Evolutionary conservation across 2,329 filamentous ascomycete genomes (phyloP), one percentile per base, ranked within the genome.

Genomic region (Zymoseptoria ardabiliae): DNA sequence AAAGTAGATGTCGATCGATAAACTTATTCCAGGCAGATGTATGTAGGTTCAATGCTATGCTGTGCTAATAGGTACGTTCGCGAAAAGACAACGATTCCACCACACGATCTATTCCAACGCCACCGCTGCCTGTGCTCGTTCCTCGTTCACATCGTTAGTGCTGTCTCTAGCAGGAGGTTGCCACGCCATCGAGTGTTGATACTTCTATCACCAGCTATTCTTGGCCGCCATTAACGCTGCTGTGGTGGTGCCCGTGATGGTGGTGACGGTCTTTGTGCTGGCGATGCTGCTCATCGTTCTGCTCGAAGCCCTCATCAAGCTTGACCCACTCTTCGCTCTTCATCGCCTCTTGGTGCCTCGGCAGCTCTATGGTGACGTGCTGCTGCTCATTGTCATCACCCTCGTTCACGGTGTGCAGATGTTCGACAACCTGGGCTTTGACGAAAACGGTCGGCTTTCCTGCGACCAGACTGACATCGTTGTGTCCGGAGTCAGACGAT

Each of bases 391-490:
- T 45, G 11, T 17, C 17, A 17, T 45, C 35, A n/a, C 35, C 35
- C 35, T 45, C 35, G 13, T n/a, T 13, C 35, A 45, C 13, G 17
- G 51, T 53, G 13, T 53, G 22, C 11, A 25, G 51, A 19, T 53
- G 51, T 4, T 23, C 51, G 25, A 25, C 28, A 13, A 28, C 20
- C 17, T 53, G 20, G n/a, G n/a, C 51, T 19, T 53, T 53, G 51
- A 45, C 35, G 17, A 45, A 45, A 3, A 45, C 35, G 17, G 35
- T 45, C 51, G 28, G 22, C 17, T 28, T 53, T n/a, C 51, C 50
- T 8, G 56, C 50, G 4, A 55, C 60, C 19, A 55, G 50, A 48
- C 62, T 60, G 52, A 64, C 62, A 19, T 64, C 62, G 49, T 64
- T 58, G 21, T 58, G 52, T 20, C 17, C 23, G 30, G 20, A 25